Conservation (phyloP, 2,329 filamentous ascomycete species). For the Whalleya microplaca region DNA sequence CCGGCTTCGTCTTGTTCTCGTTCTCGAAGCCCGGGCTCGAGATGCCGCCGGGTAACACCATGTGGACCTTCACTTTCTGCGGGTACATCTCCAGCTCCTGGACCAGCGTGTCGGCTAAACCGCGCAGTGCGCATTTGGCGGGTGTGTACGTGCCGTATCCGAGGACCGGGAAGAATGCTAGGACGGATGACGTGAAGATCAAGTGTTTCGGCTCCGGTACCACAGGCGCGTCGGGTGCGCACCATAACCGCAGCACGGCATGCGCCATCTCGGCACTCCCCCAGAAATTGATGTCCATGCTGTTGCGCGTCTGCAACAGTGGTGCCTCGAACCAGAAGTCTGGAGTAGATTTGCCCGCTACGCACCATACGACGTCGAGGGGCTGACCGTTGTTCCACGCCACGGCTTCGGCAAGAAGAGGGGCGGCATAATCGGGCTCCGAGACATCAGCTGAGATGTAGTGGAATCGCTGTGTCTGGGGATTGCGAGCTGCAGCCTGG, state of each 20-base stretch:
- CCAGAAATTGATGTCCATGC: constrained; percentile 95
- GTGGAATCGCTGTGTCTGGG: constrained; percentile 75
- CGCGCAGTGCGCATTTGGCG: constrained; percentile 82
- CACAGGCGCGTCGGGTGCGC: constrained; percentile 52
- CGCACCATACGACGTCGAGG: constrained; percentile 90
- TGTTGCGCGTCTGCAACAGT: constrained; percentile 66
- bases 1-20: constrained; percentile 81
- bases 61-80: constrained; percentile 77
- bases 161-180: constrained; percentile 74
- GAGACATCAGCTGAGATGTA: constrained; percentile 84
- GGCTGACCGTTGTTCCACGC: constrained; percentile 75
- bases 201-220: constrained; percentile 69
- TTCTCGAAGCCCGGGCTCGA: constrained; percentile 72
- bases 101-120: constrained; percentile 78
- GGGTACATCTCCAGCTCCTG: constrained; percentile 90
- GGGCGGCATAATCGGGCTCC: constrained; percentile 67
- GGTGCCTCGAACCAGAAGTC: constrained; percentile 78
- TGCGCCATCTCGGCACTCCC: constrained; percentile 85
- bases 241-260: constrained; percentile 76
- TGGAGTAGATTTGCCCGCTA: constrained; percentile 76
- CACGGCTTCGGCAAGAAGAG: constrained; percentile 72
- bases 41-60: constrained; percentile 85
- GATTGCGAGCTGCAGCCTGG: constrained; percentile 67
- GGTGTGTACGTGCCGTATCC: constrained; percentile 87
- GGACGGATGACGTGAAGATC: constrained; percentile 81